Evolutionary conservation across 2,329 filamentous ascomycete species (phyloP).

Genomic region (Phyllosticta capitalensis): DNA sequence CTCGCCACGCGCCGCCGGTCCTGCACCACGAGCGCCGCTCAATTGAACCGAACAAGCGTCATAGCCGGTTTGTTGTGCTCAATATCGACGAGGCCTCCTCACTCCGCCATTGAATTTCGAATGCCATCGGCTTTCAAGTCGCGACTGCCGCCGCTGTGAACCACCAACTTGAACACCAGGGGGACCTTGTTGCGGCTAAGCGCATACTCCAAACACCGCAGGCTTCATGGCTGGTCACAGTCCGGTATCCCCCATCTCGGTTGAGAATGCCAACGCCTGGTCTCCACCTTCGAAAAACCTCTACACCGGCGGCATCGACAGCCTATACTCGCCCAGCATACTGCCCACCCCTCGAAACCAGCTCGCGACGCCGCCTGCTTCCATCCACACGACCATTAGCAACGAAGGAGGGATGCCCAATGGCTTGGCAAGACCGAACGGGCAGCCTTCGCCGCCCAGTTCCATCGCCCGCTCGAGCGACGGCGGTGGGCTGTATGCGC

Average conservation of each 20-base stretch:
- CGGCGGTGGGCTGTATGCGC: constrained; percentile 57
- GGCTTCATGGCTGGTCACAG: constrained; percentile 27
- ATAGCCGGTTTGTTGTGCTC: neutral
- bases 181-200: neutral
- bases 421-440: constrained; percentile 37
- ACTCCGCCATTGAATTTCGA: neutral
- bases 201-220: neutral
- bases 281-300: constrained; percentile 31
- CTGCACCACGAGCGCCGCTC: neutral
- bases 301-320: constrained; percentile 25
- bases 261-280: constrained; percentile 30
- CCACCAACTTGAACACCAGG: neutral
- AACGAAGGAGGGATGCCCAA: constrained; percentile 41
- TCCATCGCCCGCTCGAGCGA: constrained; percentile 81
- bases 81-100: neutral
- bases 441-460: constrained; percentile 72
- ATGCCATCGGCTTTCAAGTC: neutral
- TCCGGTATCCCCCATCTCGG: constrained; percentile 31
- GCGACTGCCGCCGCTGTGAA: neutral
- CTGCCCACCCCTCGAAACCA: constrained; percentile 22
- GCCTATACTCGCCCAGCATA: constrained; percentile 28
- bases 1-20: neutral
- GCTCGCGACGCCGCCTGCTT: constrained; percentile 25
- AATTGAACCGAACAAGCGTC: neutral
- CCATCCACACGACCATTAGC: constrained; percentile 30